A percentile compares a stretch with the other conserved stretches of the same genome.
Evolutionary conservation across 2,329 filamentous ascomycete genomes (phyloP).

Genomic region (Beauveria scarabaeidicola): DNA sequence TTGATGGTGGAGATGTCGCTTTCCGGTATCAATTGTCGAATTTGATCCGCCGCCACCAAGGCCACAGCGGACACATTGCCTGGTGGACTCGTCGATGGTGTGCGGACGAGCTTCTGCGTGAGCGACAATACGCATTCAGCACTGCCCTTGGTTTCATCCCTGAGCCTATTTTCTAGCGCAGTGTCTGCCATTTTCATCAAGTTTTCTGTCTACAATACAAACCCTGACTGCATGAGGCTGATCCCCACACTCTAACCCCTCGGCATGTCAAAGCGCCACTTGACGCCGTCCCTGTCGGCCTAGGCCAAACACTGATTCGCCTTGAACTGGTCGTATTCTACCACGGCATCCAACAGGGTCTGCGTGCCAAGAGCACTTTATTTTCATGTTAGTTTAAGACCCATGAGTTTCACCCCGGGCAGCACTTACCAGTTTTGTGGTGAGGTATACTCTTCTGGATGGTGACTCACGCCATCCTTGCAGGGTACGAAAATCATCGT

Average conservation of each 20-base stretch:
- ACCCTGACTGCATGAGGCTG: neutral
- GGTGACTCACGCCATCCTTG: slow-evolving; percentile 29
- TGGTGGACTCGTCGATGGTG: slow-evolving; percentile 5
- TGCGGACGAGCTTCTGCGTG: neutral
- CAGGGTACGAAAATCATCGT: slow-evolving; percentile 32
- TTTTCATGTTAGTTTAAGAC: neutral
- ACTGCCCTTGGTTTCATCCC: neutral
- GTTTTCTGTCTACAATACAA: neutral
- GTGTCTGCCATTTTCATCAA: neutral
- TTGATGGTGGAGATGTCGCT: slow-evolving; percentile 9
- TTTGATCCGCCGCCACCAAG: slow-evolving; percentile 2
- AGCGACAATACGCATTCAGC: neutral
- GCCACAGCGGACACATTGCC: slow-evolving; percentile 9
- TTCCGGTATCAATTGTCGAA: slow-evolving; percentile 8
- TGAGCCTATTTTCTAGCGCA: neutral
- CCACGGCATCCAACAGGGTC: slow-evolving; percentile 16
- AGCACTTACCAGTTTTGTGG: slow-evolving; percentile 23
- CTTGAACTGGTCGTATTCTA: slow-evolving; percentile 14
- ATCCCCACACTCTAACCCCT: neutral
- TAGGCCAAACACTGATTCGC: neutral
- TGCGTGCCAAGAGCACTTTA: slow-evolving; percentile 16
- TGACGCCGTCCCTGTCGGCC: neutral
- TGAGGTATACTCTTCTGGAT: slow-evolving; percentile 27
- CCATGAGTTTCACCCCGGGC: neutral
- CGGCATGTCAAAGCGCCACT: neutral